phyloP scores from a whole-genome alignment of 1,284 basidiomycete genomes.

The Cryptococcus depauperatus region DNA sequence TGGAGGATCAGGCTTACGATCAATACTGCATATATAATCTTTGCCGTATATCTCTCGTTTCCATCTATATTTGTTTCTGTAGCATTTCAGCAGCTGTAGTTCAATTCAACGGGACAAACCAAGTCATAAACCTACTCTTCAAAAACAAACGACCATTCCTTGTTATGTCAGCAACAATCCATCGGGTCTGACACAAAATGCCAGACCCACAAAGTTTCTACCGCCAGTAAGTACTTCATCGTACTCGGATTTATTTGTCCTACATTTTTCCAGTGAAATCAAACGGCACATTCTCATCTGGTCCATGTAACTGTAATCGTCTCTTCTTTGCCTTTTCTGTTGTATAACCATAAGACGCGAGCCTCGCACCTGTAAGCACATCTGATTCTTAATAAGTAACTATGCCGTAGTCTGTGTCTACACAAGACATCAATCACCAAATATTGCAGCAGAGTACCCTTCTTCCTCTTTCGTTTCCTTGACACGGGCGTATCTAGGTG shows the following conservation, averaged over 20 bases:
- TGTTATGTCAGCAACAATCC: background rate
- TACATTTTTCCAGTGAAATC: constrained; percentile 39
- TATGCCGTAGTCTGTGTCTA: background rate
- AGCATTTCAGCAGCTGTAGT: too few species aligned
- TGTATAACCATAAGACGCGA: constrained; percentile 30
- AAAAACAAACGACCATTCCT: constrained; percentile 43
- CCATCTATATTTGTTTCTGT: constrained; percentile 41
- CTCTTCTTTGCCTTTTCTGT: constrained; percentile 32
- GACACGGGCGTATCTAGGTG: constrained; percentile 29
- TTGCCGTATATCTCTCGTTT: constrained; percentile 33
- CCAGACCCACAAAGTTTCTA: constrained; percentile 17
- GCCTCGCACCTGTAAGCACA: constrained; percentile 32
- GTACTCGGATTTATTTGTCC: constrained; percentile 10
- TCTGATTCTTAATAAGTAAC: constrained; percentile 24
- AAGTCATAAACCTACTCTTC: constrained; percentile 30
- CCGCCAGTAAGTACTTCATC: background rate
- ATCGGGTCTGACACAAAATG: too few species aligned
- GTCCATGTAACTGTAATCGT: constrained; percentile 39
- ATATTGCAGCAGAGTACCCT: constrained; percentile 28
- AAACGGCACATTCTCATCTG: constrained; percentile 37
- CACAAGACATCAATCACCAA: constrained; percentile 23
- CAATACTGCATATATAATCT: constrained; percentile 40
- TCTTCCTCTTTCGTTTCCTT: constrained; percentile 25
- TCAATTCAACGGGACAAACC: background rate
- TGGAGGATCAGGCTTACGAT: constrained; percentile 40